Base-by-base conservation (phyloP, 176 grass and related monocot species). In the Musa acuminata region DNA sequence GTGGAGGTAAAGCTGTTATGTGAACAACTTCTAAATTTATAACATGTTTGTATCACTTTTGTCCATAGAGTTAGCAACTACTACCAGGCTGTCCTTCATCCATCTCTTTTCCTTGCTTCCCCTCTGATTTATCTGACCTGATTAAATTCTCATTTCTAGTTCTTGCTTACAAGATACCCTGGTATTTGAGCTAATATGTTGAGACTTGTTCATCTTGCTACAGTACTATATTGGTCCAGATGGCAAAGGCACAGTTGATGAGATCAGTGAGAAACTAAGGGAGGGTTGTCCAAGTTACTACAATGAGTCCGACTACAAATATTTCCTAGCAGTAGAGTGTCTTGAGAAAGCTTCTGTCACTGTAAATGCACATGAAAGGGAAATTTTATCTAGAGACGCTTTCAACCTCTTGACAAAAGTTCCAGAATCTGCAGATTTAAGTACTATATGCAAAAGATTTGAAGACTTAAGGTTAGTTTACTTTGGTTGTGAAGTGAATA, bases 201-300 rank as follows among this genome's bases (percentile, higher is more conserved):
- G 10, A 14, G 23, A 72, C 29, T 53, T 52, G 19, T 59, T 19
- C 35, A 10, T 29, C 48, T 81, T 85, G 67, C 87, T 87, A 57
- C 83, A 98, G 94, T 98, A 91, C 75, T 98, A 98, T 57, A 84
- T 93, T 84, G 90, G 94, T 43, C 86, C 90, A 49, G 94, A 98
- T 77, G 91, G 94, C 69, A 87, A 69, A 55, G 86, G 94, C 72
- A 91, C 90, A 59, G 86, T 93, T 25, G 94, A 98, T 51, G 94
- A 93, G 50, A 87, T 98, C 79, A 98, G 94, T 81, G 81, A 80
- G 51, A 98, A 98, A 75, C 69, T 98, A 54, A 91, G 82, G 77
- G 90, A 93, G 67, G 90, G 90, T 55, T 98, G 94, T 70, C 94
- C 94, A 79, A 98, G 94, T 88, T 98, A 98, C 71, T 98, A 91